Percentiles rank a stretch among this genome's conserved stretches.
phyloP scores from a whole-genome alignment of 495 filamentous ascomycete species.

The Penicillium verhagenii region DNA sequence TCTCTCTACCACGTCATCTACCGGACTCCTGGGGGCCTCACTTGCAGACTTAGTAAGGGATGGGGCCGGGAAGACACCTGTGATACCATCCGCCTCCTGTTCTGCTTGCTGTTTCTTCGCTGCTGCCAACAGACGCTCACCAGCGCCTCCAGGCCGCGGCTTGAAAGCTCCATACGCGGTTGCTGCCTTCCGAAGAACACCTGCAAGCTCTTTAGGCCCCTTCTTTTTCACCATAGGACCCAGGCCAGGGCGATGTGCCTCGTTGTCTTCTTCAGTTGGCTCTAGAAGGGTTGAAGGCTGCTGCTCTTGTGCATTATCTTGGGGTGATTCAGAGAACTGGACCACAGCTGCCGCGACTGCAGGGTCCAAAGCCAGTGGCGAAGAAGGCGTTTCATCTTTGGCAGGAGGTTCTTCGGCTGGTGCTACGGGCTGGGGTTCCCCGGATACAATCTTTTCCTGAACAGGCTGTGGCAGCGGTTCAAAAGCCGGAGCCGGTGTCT shows the following conservation, averaged over 20 bases:
- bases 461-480: constrained; percentile 12
- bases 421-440: constrained; percentile 1
- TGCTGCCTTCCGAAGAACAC: constrained; percentile 80
- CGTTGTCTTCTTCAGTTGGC: constrained; percentile 46
- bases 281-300: neutral
- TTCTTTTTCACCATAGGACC: constrained; percentile 89
- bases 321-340: neutral
- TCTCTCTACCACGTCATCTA: constrained; percentile 16
- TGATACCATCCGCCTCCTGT: constrained; percentile 77
- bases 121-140: constrained; percentile 61
- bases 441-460: constrained; percentile 8
- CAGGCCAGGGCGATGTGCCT: constrained; percentile 68
- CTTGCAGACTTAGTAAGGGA: constrained; percentile 38
- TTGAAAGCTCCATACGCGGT: constrained; percentile 80
- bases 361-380: constrained; percentile 11
- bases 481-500: constrained; percentile 9
- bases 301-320: neutral
- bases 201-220: constrained; percentile 67
- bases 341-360: constrained; percentile 18
- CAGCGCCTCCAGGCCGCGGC: constrained; percentile 78
- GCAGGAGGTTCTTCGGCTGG: neutral
- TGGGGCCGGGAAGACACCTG: constrained; percentile 78
- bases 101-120: constrained; percentile 53
- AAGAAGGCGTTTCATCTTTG: constrained; percentile 3
- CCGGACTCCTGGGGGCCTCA: constrained; percentile 25